phyloP scores from a whole-genome alignment of 306 rosid genomes.

The Dalbergia oliveri region DNA sequence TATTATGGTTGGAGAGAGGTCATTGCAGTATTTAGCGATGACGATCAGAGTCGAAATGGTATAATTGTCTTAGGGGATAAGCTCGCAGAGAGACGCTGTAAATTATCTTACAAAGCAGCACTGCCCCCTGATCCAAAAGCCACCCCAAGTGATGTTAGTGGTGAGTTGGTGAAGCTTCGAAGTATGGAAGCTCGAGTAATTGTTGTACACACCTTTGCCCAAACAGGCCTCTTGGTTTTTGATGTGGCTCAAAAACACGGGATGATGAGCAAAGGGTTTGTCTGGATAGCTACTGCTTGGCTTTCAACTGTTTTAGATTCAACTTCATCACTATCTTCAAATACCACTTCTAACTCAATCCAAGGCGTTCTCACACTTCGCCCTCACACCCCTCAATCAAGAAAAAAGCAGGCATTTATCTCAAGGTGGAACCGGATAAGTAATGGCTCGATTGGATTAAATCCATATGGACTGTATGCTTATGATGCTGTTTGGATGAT shows the following conservation, averaged over 20 bases:
- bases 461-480: slow-evolving; percentile 69
- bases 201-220: slow-evolving; percentile 56
- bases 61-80: slow-evolving; percentile 65
- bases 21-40: slow-evolving; percentile 71
- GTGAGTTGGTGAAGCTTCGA: slow-evolving; percentile 59
- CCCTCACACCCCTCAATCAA: slow-evolving; percentile 71
- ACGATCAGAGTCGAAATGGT: slow-evolving; percentile 81
- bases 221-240: slow-evolving; percentile 60
- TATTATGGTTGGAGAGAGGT: slow-evolving; percentile 77
- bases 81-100: slow-evolving; percentile 70
- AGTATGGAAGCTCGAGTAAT: slow-evolving; percentile 69
- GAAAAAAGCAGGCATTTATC: slow-evolving; percentile 55
- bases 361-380: slow-evolving; percentile 75
- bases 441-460: slow-evolving; percentile 60
- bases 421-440: slow-evolving; percentile 70
- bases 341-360: slow-evolving; percentile 43
- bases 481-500: slow-evolving; percentile 84
- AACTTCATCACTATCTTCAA: slow-evolving; percentile 46
- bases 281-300: slow-evolving; percentile 81
- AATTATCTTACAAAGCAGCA: slow-evolving; percentile 75
- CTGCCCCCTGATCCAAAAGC: slow-evolving; percentile 53
- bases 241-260: slow-evolving; percentile 65
- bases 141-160: slow-evolving; percentile 52
- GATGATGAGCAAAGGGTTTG: slow-evolving; percentile 75
- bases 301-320: slow-evolving; percentile 66